Evolutionary conservation across 2,329 filamentous ascomycete species (phyloP), one percentile per base, ranked within the genome.

Genomic region (Fusarium sp.): DNA sequence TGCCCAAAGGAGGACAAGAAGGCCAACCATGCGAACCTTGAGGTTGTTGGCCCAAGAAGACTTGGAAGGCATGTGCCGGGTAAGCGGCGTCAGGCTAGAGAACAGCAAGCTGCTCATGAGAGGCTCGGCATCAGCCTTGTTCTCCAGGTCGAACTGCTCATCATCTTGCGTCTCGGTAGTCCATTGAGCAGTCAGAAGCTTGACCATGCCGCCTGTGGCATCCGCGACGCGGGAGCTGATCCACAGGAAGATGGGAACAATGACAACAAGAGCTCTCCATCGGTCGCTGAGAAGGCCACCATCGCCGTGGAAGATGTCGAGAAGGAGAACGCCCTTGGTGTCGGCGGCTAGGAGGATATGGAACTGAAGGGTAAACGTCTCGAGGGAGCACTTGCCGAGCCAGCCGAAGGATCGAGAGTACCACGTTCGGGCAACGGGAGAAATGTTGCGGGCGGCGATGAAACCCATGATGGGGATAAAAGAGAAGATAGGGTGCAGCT

Each of bases 321-420:
- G 52, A 2, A 79, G 47, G 8, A 78, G 65, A 3, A 88, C 75
- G 0, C 87, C 88, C 42, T 85, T 86, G 4, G 88, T 86, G 74
- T 92, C 89, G 6, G 86, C 88, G 1, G 89, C 89, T 10, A 92
- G 85, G 84, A 89, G 90, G 58, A 91, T 85, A 75, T 93, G 91
- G 77, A 88, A 88, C 66, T 91, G 89, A 47, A 92, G 81, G 0
- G 90, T 84, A 69, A 89, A 91, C 2, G 88, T 87, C 78, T 92
- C 91, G 2, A 91, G 84, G 0, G 89, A 89, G 69, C 86, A 87
- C 5, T 83, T 82, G 2, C 91, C 90, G 0, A 92, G 79, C 82
- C 85, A 88, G 0, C 88, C 86, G 60, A 83, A 81, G 14, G 82
- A 84, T 18, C 86, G 82, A 13, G 88, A 79, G 20, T 78, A 74